A percentile compares a stretch with the other conserved stretches of the same genome.
Evolutionary conservation across 371 early-diverging fungal genomes (phyloP).

Genomic region (Apophysomyces trapeziformis): DNA sequence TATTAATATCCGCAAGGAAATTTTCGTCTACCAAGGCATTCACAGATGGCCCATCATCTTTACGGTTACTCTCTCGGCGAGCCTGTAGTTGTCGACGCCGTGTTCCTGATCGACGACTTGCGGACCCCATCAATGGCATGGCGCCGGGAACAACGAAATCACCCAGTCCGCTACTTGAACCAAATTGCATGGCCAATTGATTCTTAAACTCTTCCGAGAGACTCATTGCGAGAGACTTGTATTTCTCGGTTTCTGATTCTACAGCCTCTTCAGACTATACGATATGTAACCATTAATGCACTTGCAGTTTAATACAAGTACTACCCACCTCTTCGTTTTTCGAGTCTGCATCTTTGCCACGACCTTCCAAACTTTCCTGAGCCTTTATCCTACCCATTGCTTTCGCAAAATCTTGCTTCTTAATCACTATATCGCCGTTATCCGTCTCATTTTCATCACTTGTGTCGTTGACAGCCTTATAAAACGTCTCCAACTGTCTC

Average conservation of each 20-base stretch:
- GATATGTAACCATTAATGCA: neutral
- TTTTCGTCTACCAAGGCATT: neutral
- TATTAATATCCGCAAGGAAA: neutral
- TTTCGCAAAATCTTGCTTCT: conserved; percentile 37
- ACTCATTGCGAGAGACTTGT: conserved; percentile 45
- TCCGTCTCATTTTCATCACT: conserved; percentile 42
- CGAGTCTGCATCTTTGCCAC: conserved; percentile 15
- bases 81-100: conserved; percentile 31
- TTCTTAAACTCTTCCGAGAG: conserved; percentile 52
- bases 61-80: conserved; percentile 11
- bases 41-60: neutral
- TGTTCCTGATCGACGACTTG: conserved; percentile 37
- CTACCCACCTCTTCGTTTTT: conserved; percentile 6
- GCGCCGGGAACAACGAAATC: conserved; percentile 49
- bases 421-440: conserved; percentile 33
- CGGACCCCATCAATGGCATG: conserved; percentile 52
- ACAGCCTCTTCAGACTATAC: neutral
- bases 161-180: conserved; percentile 43
- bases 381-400: conserved; percentile 46
- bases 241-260: conserved; percentile 30
- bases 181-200: conserved; percentile 51
- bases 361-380: conserved; percentile 48
- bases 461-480: conserved; percentile 61
- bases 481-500: conserved; percentile 72
- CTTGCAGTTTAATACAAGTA: neutral